Base-by-base conservation (phyloP, 2,329 filamentous ascomycete genomes). In the Penicillium sp. region DNA sequence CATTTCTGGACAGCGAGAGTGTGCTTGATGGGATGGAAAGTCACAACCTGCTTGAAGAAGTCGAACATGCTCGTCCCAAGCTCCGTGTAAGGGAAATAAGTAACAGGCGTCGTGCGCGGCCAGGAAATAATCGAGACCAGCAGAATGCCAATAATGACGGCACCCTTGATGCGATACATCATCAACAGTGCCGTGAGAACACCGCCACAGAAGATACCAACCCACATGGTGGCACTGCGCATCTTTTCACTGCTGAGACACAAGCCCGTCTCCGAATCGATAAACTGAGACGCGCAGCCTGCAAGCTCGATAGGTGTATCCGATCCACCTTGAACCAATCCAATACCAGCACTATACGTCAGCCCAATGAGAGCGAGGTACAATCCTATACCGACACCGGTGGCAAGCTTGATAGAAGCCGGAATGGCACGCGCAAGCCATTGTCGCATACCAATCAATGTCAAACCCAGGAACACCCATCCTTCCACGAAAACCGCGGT, bases 401-500 rank as follows among this genome's bases (percentile, higher is more conserved):
- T 92, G 13, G 90, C 90, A 49, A 94, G 83, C 73, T 95, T 95
- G 74, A 95, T 92, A 49, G 87, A 90, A 36, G 83, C 81, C 1
- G 90, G 90, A 56, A 95, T 90, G 39, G 88, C 86, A 59, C 89
- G 84, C 16, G 90, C 90, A 24, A 95, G 82, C 90, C 90, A 95
- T 69, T 95, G 90, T 13, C 90, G 86, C 75, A 95, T 81, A 33
- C 90, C 90, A 46, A 92, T 78, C 31, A 95, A 69, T 1, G 90
- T 90, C 36, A 95, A 80, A 3, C 76, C 88, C 45, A 95, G 83
- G 73, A 95, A 95, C 55, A 95, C 85, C 69, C 88, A 89, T 33
- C 90, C 90, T 71, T 95, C 90, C 13, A 94, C 86, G 67, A 95
- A 95, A 59, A 94, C 90, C 48, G 90, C 90, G 4, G 90, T 94